Evolutionary conservation across 2,329 filamentous ascomycete genomes (phyloP), one percentile per base, ranked within the genome.

Genomic region (Phaeosphaeria sp.): DNA sequence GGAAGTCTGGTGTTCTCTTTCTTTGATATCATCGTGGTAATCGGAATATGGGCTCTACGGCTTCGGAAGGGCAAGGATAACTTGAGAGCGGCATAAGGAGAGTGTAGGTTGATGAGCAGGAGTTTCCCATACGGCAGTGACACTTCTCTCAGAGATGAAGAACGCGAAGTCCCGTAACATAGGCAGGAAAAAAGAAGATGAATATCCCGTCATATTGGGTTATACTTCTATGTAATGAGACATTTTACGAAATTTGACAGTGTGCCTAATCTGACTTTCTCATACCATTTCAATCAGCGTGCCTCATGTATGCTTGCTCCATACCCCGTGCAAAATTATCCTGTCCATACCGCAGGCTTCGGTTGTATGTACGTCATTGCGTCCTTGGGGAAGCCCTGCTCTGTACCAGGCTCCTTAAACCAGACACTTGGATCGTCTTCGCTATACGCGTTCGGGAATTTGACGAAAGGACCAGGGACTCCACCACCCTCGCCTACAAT

Each of bases 1-100:
- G 89, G 89, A 0, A 88, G 86, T 61, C 74, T 91, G 45, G 87
- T 91, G 0, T 90, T 91, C 60, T 88, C 84, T 42, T 89, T 91
- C 61, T 77, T 86, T 3, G 81, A 82, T 46, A 76, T 89, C 8
- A 2, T 84, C 0, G 45, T 84, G 3, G 79, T 87, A 0, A 80
- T 84, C 64, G 69, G 54, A 0, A 18, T 84, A 0, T 89, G 86
- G 87, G 79, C 74, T 0, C 83, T 83, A 81, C 78, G 72, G 15
- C 60, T 89, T 63, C 46, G 21, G 27, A 55, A 60, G n/a, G 68
- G 57, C 9, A 59, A 51, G 51, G 53, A 22, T 6, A 13, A 21
- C n/a, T 2, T 20, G 9, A 44, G 30, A 6, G 6, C 11, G 13
- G 30, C 13, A 15, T 27, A 27, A 27, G 25, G 25, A 27, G 25